Percentiles rank a stretch among this genome's conserved stretches.
phyloP scores from a whole-genome alignment of 2,329 filamentous ascomycete genomes.

The Cladophialophora immunda region DNA sequence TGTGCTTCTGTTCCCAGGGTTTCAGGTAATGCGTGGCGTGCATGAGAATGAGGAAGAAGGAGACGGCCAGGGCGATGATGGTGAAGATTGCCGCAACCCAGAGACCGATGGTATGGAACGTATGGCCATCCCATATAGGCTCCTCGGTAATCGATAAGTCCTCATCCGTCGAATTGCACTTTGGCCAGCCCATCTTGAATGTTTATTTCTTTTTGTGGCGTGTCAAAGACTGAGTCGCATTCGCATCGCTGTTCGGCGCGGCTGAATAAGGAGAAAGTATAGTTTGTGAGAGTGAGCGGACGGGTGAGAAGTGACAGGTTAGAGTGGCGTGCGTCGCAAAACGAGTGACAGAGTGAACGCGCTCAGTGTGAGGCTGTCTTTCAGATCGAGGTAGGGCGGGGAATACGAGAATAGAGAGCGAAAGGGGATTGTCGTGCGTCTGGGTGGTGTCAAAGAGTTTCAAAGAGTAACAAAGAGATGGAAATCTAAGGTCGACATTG shows the following conservation, averaged over 20 bases:
- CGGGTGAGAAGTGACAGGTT: background rate
- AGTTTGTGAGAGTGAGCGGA: slow-evolving; percentile 6
- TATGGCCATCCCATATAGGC: slow-evolving; percentile 63
- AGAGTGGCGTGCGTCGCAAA: slow-evolving; percentile 15
- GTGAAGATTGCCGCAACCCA: slow-evolving; percentile 63
- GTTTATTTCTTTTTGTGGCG: background rate
- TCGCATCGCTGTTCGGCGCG: slow-evolving; percentile 23
- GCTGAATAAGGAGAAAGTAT: background rate
- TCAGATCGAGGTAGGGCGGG: slow-evolving; percentile 1
- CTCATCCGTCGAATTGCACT: slow-evolving; percentile 62
- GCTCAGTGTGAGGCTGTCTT: background rate
- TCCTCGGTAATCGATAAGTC: slow-evolving; percentile 53
- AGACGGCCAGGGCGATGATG: slow-evolving; percentile 59
- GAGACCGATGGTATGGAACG: slow-evolving; percentile 66
- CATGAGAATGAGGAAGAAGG: slow-evolving; percentile 63
- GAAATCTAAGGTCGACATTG: background rate
- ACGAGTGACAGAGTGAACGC: slow-evolving; percentile 16
- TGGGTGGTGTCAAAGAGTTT: slow-evolving; percentile 4
- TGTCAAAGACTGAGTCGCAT: slow-evolving; percentile 13
- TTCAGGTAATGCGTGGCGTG: slow-evolving; percentile 69
- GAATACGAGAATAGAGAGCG: slow-evolving; percentile 1
- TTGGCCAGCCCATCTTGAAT: slow-evolving; percentile 52
- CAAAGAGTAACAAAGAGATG: slow-evolving; percentile 7
- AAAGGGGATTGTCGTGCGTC: background rate
- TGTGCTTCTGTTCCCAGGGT: slow-evolving; percentile 70